Percentiles rank a stretch among this genome's conserved stretches.
phyloP scores from a whole-genome alignment of 352 stramenopile genomes.

The Phytopythium chamaehyphon region DNA sequence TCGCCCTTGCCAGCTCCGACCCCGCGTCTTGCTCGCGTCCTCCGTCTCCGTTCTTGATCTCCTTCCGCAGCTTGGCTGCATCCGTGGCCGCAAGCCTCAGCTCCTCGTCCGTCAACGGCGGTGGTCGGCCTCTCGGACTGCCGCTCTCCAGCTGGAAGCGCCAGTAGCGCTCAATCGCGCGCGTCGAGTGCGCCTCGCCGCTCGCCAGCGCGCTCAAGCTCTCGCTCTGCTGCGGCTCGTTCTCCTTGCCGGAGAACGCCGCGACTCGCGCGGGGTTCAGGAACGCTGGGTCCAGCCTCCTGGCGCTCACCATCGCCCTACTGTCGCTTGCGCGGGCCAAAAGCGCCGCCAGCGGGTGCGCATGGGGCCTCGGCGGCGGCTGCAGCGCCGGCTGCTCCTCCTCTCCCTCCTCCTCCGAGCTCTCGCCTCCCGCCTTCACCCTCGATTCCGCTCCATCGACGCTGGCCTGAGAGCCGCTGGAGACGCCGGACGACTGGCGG shows the following conservation, averaged over 20 bases:
- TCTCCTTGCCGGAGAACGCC: constrained; percentile 24
- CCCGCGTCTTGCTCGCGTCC: constrained; percentile 5
- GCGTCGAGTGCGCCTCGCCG: constrained; percentile 37
- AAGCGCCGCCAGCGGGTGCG: constrained; percentile 42
- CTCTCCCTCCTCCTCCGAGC: constrained; percentile 1
- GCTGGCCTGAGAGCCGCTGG: background rate
- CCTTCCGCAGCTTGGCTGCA: constrained; percentile 22
- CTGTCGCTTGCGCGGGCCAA: constrained; percentile 5
- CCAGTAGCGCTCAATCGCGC: constrained; percentile 28
- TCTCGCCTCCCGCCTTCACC: background rate
- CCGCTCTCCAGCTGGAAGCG: constrained; percentile 19
- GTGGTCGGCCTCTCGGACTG: constrained; percentile 6
- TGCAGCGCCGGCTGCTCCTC: constrained; percentile 27
- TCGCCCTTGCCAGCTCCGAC: constrained; percentile 37
- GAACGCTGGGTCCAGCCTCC: constrained; percentile 55
- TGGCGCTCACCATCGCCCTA: constrained; percentile 3
- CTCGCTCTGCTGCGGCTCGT: constrained; percentile 6
- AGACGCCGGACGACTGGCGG: background rate
- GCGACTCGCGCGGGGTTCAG: constrained; percentile 37
- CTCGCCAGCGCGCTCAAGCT: constrained; percentile 8
- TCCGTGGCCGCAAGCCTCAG: constrained; percentile 45
- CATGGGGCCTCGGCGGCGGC: constrained; percentile 41
- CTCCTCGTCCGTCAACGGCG: constrained; percentile 30
- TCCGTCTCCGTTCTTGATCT: background rate
- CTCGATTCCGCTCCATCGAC: no score